Conservation (phyloP, 2,329 filamentous ascomycete species). For the Trichoderma semiorbis region DNA sequence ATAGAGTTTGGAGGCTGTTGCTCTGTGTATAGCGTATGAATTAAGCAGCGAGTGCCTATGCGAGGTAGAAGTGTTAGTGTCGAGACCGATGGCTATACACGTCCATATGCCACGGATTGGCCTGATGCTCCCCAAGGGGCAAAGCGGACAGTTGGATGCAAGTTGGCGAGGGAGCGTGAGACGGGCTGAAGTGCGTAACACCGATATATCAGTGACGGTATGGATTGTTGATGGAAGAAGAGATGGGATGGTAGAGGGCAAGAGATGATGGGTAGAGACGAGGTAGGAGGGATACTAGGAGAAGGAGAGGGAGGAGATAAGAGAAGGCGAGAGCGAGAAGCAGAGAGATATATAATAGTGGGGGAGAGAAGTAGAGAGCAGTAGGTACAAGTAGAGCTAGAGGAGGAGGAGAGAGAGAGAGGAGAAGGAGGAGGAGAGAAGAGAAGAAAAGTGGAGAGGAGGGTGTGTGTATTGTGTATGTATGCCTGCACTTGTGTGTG, state of each 20-base stretch:
- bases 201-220: neutral
- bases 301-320: neutral
- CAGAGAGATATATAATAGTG: neutral
- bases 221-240: neutral
- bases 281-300: neutral
- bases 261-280: neutral
- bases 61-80: neutral
- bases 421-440: neutral
- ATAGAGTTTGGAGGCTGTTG: neutral
- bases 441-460: neutral
- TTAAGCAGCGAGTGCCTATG: neutral
- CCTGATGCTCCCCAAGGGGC: neutral
- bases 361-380: neutral
- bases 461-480: neutral
- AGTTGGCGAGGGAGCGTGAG: neutral
- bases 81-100: neutral
- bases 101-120: neutral
- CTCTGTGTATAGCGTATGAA: neutral
- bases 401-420: neutral
- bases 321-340: neutral
- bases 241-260: neutral
- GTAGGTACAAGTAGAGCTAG: neutral
- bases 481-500: neutral
- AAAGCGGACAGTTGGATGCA: neutral
- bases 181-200: neutral